Evolutionary conservation across 164 flowering plant genomes (phyloP).

Genomic region (Annona squamosa): DNA sequence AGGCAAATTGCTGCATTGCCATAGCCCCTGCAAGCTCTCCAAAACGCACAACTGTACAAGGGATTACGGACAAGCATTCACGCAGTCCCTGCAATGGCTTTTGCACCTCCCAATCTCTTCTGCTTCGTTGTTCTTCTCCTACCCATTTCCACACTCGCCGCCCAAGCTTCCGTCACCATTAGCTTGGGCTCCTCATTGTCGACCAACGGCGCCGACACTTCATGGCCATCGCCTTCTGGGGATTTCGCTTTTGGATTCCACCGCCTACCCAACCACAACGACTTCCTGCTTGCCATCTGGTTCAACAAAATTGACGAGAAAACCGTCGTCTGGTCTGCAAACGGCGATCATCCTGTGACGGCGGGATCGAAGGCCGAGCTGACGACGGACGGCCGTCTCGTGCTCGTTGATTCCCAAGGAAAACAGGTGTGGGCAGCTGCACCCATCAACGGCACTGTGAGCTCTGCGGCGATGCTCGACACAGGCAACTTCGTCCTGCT

Average conservation of each 20-base stretch:
- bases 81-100: conserved; percentile 1
- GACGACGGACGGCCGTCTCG: conserved; percentile 15
- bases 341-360: conserved; percentile 7
- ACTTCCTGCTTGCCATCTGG: conserved; percentile 26
- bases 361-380: conserved; percentile 27
- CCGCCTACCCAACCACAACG: not conserved
- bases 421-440: conserved; percentile 4
- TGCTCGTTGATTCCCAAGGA: conserved; percentile 14
- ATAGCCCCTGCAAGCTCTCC: not conserved
- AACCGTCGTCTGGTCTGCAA: conserved; percentile 36
- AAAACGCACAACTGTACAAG: too few relatives aligned
- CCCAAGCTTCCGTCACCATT: conserved; percentile 18
- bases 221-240: conserved; percentile 30
- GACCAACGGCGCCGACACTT: conserved; percentile 7
- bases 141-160: conserved; percentile 6
- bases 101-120: not conserved
- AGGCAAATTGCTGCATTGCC: too few relatives aligned
- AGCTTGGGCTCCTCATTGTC: conserved; percentile 23
- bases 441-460: not conserved
- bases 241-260: conserved; percentile 35
- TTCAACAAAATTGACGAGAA: conserved; percentile 28
- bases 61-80: too few relatives aligned
- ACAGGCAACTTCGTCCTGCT: conserved; percentile 3
- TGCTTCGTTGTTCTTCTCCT: conserved; percentile 1
- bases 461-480: conserved; percentile 10